phyloP scores from a whole-genome alignment of 495 filamentous ascomycete species.

The Trichoderma asperelloides region DNA sequence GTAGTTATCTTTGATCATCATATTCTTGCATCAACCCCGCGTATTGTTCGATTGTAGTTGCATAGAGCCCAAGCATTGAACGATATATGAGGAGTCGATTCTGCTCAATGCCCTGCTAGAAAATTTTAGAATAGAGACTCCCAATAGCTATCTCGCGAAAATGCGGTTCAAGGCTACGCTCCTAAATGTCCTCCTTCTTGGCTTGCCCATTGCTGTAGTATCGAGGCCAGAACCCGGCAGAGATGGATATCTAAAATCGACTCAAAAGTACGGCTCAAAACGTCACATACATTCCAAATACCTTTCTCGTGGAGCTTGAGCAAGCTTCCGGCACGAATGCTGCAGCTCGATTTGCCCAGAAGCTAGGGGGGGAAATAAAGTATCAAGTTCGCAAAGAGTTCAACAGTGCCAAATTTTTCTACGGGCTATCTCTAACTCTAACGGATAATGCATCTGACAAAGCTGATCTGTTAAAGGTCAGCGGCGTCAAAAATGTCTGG shows the following conservation, averaged over 20 bases:
- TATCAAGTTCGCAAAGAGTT: background rate
- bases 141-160: background rate
- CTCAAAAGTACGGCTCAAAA: background rate
- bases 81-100: background rate
- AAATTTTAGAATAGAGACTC: background rate
- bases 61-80: background rate
- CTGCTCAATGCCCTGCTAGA: background rate
- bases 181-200: background rate
- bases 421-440: background rate
- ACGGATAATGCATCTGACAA: background rate
- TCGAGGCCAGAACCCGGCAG: background rate
- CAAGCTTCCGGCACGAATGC: background rate
- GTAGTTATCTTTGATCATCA: background rate
- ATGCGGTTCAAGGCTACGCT: background rate
- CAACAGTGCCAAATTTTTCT: background rate
- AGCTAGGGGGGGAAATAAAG: background rate
- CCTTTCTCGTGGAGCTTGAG: background rate
- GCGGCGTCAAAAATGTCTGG: constrained; percentile 3
- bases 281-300: background rate
- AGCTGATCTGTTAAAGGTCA: background rate
- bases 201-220: background rate
- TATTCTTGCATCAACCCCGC: background rate
- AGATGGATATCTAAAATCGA: background rate
- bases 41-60: background rate
- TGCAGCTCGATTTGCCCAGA: background rate